Evolutionary conservation across 805 yeast species (phyloP).

Genomic region (Priceomyces fermenticarens): DNA sequence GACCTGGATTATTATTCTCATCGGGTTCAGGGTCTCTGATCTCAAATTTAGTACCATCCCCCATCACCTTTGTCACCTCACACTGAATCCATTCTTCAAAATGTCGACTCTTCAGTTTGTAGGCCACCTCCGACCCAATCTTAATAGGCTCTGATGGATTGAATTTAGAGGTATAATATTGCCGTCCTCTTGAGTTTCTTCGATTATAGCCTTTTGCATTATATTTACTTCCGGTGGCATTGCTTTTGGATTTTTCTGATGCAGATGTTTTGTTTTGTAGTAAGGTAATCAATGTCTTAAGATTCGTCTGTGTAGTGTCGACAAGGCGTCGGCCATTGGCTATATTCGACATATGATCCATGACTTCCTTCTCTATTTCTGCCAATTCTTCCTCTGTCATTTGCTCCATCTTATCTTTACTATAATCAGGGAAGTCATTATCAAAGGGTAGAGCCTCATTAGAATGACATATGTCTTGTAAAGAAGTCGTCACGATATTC

Average conservation of each 20-base stretch:
- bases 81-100: conserved; percentile 97
- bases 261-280: conserved; percentile 15
- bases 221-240: conserved; percentile 4
- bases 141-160: conserved; percentile 57
- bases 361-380: conserved; percentile 37
- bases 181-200: conserved; percentile 34
- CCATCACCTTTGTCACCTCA: conserved; percentile 73
- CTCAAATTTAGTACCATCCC: conserved; percentile 75
- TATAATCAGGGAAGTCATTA: conserved; percentile 23
- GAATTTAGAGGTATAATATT: conserved; percentile 51
- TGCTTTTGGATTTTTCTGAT: conserved; percentile 7
- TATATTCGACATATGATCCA: conserved; percentile 55
- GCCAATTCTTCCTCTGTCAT: conserved; percentile 36
- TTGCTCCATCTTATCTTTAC: conserved; percentile 16
- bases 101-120: conserved; percentile 64
- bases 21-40: conserved; percentile 98
- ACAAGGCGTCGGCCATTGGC: conserved; percentile 45
- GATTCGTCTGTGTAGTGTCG: conserved; percentile 42
- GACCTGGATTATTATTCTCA: conserved; percentile 85
- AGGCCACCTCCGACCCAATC: conserved; percentile 85
- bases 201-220: conserved; percentile 10
- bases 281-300: conserved; percentile 42
- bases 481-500: conserved; percentile 63
- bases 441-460: conserved; percentile 57
- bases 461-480: conserved; percentile 65